phyloP scores from a whole-genome alignment of 2,329 filamentous ascomycete genomes.

The Teratosphaeria viscida region DNA sequence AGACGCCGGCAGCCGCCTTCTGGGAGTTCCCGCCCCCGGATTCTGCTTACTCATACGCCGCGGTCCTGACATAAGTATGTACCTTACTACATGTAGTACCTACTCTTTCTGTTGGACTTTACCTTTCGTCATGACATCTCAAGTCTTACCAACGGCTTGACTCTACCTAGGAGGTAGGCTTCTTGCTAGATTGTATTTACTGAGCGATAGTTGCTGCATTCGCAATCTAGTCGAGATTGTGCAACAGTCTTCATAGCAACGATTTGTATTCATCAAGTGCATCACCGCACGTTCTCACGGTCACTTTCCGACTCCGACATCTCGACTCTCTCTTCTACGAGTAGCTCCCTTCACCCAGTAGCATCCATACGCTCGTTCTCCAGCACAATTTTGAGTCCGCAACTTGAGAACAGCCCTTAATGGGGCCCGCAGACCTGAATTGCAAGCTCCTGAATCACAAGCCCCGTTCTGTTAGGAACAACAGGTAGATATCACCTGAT shows the following conservation, averaged over 20 bases:
- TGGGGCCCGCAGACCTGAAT: no score
- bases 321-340: background rate
- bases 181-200: no score
- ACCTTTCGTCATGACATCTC: no score
- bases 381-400: background rate
- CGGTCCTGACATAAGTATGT: no score
- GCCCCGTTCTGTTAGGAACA: background rate
- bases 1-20: background rate
- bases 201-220: no score
- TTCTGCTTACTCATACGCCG: background rate
- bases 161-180: no score
- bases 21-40: background rate
- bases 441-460: background rate
- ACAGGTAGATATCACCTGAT: background rate
- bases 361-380: background rate
- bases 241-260: no score
- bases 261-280: background rate
- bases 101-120: no score
- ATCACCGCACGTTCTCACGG: background rate
- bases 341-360: background rate
- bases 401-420: background rate
- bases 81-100: no score
- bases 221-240: no score
- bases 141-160: no score
- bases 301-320: background rate